These are phyloP conservation scores for Funneliformis mosseae DNA, from an alignment of 192 early-diverging fungal genomes.

Conservation along the genomic window DNA sequence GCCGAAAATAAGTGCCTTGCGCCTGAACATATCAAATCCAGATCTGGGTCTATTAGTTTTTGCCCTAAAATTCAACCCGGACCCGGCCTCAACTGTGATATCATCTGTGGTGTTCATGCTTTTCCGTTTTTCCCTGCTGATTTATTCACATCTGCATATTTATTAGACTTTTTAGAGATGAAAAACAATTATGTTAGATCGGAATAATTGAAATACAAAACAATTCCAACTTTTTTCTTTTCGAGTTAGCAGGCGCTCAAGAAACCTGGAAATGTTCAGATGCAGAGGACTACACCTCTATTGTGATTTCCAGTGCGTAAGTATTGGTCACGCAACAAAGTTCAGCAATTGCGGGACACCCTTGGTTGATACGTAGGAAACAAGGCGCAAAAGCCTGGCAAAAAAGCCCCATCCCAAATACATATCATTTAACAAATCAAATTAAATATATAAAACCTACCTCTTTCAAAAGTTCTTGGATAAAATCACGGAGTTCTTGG, in stretches of 20 bases:
- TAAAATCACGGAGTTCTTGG: not conserved
- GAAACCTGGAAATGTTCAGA: not conserved
- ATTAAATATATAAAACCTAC: slow-evolving; percentile 4
- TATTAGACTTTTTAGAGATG: not conserved
- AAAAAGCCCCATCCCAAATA: not conserved
- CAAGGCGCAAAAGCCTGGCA: not conserved
- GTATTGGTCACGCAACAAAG: not conserved
- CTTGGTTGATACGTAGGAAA: not conserved
- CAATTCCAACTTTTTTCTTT: not conserved
- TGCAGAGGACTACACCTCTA: slow-evolving; percentile 20
- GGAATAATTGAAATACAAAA: not conserved
- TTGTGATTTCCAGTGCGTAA: not conserved
- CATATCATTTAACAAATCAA: slow-evolving; percentile 8
- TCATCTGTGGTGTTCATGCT: not conserved
- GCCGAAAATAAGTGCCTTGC: too few relatives aligned
- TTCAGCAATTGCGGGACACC: not conserved
- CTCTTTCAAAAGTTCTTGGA: not conserved
- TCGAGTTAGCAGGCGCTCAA: slow-evolving; percentile 12
- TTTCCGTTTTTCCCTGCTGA: not conserved
- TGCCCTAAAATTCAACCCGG: too few relatives aligned
- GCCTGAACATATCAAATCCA: too few relatives aligned
- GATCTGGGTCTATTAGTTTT: too few relatives aligned
- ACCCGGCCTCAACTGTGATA: too few relatives aligned
- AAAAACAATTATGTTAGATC: slow-evolving; percentile 10
- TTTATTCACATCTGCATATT: slow-evolving; percentile 6